Evolutionary conservation across 306 rosid genomes (phyloP).

Genomic region (Lathyrus oleraceus): DNA sequence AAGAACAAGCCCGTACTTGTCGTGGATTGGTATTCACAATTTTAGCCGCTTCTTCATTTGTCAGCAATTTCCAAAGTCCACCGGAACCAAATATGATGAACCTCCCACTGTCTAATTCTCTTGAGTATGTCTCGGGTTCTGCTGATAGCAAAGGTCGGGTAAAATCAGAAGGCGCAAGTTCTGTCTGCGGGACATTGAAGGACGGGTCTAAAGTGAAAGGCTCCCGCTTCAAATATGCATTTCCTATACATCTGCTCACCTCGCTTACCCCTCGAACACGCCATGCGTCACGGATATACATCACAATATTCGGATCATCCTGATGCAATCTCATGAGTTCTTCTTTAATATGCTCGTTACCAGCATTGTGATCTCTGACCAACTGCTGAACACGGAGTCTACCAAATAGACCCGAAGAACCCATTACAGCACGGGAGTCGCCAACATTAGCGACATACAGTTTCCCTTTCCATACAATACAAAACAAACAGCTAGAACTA

Average conservation of each 20-base stretch:
- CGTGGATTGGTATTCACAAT: not conserved
- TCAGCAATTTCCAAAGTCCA: not conserved
- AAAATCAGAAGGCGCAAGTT: not conserved
- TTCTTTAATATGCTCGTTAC: conserved; percentile 51
- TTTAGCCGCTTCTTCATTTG: not conserved
- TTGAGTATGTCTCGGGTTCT: not conserved
- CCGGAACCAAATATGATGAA: not conserved
- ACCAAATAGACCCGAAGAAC: conserved; percentile 43
- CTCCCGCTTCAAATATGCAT: not conserved
- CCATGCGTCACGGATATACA: conserved; percentile 51
- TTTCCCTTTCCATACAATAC: conserved; percentile 59
- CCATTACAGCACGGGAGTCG: conserved; percentile 69
- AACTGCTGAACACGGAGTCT: conserved; percentile 51
- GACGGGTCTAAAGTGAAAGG: not conserved
- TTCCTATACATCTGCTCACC: conserved; percentile 37
- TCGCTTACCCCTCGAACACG: conserved; percentile 71
- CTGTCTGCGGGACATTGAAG: not conserved
- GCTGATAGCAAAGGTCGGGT: not conserved
- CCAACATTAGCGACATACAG: conserved; percentile 64
- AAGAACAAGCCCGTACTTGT: not conserved
- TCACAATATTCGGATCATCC: conserved; percentile 54
- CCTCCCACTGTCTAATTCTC: not conserved
- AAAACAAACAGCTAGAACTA: conserved; percentile 72
- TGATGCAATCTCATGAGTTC: conserved; percentile 56
- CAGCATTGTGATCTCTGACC: conserved; percentile 61